Base-by-base conservation (phyloP, 2,329 filamentous ascomycete species). In the Gaeumannomyces tritici region DNA sequence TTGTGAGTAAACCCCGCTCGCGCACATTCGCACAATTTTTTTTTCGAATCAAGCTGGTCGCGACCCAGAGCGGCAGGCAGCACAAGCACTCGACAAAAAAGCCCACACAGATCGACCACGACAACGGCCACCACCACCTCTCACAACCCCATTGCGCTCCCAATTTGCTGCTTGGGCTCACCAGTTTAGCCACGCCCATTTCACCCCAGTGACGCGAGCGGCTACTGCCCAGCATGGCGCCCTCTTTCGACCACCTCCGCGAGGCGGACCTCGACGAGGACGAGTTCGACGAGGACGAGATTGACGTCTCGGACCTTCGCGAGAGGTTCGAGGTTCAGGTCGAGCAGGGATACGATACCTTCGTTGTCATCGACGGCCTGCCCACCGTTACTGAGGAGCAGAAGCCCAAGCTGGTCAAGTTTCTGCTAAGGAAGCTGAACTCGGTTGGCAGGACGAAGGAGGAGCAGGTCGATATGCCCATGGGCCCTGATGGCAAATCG, bases 281-380 rank as follows among this genome's bases (percentile, higher is more conserved):
- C 72, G 89, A 93, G 74, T 89, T 89, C 74, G 93, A 96, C 74
- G 89, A 95, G 78, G 89, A 93, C 73, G 92, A 97, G 75, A 89
- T 98, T 76, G 93, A 98, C 75, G 91, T 96, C 75, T 93, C 91
- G 70, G 93, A 99, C 79, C 84, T 99, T 69, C 86, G 88, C 75
- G 93, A 96, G 76, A 91, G 96, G 77, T 97, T 93, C 75, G 92
- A 98, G 78, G 93, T 98, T 66, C 91, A 93, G 74, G 83, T 98
- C 67, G 95, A 99, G 76, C 91, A 96, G 76, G 95, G 95, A 64
- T 89, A 97, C 71, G 95, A 99, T 75, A 89, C 92, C 67, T 99
- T 99, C 73, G 90, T 99, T 67, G 93, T 98, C 66, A 85, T 98
- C 73, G 95, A 99, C 76, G 95, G 95, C 68, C 86, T 99, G 56